Base-by-base conservation (phyloP, 2,329 filamentous ascomycete genomes). In the Penicillium olsonii region DNA sequence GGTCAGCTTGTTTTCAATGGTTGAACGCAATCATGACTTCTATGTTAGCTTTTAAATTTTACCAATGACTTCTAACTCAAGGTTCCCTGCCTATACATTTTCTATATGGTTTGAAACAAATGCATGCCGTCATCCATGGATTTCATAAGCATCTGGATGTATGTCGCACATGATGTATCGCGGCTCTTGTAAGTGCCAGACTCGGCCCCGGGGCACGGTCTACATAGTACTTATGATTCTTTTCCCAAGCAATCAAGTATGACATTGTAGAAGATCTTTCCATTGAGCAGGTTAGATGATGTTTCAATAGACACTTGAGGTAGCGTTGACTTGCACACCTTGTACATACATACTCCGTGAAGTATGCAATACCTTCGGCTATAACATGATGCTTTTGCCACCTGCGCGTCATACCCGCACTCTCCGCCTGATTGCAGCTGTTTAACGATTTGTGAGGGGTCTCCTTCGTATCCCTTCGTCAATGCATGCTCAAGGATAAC, bases 21-120 rank as follows among this genome's bases (percentile, higher is more conserved):
- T 47, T 50, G 33, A 44, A 54, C 48, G 50, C 40, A 35, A 50
- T 61, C 38, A 61, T 54, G 58, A 61, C 49, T 49, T 61, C 53
- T 60, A 60, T 40, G 57, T 45, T 60, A 58, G 48, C 52, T 52
- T 22, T 35, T 49, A 24, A 45, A 48, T 50, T 52, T 37, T 35
- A 52, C 26, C 4, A 31, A 31, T 31, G 29, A 31, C 14, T n/a
- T 31, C 14, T 6, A 31, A 31, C 29, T 15, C 12, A n/a, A 31
- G 3, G 12, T n/a, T 31, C 29, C 29, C n/a, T 4, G 8, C 27
- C n/a, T 9, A 8, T 19, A 35, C 15, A 18, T 8, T 10, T 18
- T 35, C 12, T 31, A 31, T 11, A 12, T n/a, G 29, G 5, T 11
- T 29, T 29, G 26, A 29, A 29, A 29, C 9, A n/a, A n/a, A n/a